Base-by-base conservation (phyloP, 2,329 filamentous ascomycete genomes). In the Fusarium clavum region DNA sequence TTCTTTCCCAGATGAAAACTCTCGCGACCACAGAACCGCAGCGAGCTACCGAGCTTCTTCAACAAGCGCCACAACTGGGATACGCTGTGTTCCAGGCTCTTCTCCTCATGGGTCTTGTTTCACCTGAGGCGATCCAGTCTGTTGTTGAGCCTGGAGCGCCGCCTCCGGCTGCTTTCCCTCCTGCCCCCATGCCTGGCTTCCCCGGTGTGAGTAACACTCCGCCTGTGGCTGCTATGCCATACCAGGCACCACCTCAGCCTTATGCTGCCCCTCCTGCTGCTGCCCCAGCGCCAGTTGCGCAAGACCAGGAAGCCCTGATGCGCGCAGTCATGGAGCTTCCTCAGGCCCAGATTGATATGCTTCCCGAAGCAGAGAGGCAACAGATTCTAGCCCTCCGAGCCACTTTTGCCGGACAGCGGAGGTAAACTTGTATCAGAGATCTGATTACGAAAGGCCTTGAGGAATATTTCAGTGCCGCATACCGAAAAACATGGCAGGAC, bases 81-180 rank as follows among this genome's bases (percentile, higher is more conserved):
- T 98, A 97, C 76, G 96, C 96, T 61, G 92, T 98, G 71, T 98
- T 98, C 82, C 95, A 98, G 81, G 92, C 94, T 25, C 87, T 98
- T 12, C 88, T 98, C 4, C 88, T 98, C 40, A 96, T 98, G 88
- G 94, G 94, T 47, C 89, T 98, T 12, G 94, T 98, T 59, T 95
- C 96, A 61, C 92, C 93, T 16, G 90, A 91, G 74, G 90, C 94
- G 5, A 90, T 98, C 57, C 88, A 91, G 68, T 91, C 92, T 7
- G 93, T 98, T 30, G 87, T 98, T 56, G 92, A 97, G 76, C 81
- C 84, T 7, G 69, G 84, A 82, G 78, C 83, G 79, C 69, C 82
- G 30, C 80, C 79, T 13, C 77, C 81, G 6, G 73, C 79, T 14
- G 75, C 74, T 12, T 85, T 81, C 57, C 79, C 79, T 29, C 74